phyloP scores from a whole-genome alignment of 2,329 filamentous ascomycete genomes.

The Curvularia eragrostidis region DNA sequence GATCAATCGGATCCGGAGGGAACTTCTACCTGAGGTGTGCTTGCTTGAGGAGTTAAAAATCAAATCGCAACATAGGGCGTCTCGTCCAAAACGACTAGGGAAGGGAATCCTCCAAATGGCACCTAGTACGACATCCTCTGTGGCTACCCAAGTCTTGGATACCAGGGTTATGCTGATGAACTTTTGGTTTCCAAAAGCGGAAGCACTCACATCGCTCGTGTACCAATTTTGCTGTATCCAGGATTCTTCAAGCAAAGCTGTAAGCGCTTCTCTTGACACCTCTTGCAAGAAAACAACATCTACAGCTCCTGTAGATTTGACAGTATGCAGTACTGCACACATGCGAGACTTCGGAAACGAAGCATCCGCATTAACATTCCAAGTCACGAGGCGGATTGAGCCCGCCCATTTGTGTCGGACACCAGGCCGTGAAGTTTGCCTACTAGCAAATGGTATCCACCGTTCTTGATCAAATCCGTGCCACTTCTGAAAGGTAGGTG shows the following conservation, averaged over 20 bases:
- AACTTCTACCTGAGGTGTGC: neutral
- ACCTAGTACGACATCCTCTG: neutral
- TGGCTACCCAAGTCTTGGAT: neutral
- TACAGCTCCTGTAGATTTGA: neutral
- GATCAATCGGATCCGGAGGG: constrained; percentile 1
- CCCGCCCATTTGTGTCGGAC: constrained; percentile 6
- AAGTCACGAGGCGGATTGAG: constrained; percentile 10
- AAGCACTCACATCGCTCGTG: neutral
- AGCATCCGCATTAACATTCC: constrained; percentile 8
- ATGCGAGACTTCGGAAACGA: constrained; percentile 4
- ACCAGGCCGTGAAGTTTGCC: neutral
- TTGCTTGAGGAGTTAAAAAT: constrained; percentile 5
- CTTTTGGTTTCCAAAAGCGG: constrained; percentile 1
- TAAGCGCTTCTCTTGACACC: constrained; percentile 1
- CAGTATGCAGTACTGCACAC: constrained; percentile 1
- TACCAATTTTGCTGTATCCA: constrained; percentile 12
- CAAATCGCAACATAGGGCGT: constrained; percentile 11
- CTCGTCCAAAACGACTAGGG: constrained; percentile 12
- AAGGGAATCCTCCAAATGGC: constrained; percentile 5
- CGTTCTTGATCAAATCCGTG: neutral
- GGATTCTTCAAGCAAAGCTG: constrained; percentile 1
- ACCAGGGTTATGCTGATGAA: constrained; percentile 9
- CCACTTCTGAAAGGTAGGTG: constrained; percentile 12
- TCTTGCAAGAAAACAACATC: constrained; percentile 13
- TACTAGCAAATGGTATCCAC: neutral